Conservation (phyloP, 1,284 basidiomycete genomes). For the Laetiporus sulphureus region DNA sequence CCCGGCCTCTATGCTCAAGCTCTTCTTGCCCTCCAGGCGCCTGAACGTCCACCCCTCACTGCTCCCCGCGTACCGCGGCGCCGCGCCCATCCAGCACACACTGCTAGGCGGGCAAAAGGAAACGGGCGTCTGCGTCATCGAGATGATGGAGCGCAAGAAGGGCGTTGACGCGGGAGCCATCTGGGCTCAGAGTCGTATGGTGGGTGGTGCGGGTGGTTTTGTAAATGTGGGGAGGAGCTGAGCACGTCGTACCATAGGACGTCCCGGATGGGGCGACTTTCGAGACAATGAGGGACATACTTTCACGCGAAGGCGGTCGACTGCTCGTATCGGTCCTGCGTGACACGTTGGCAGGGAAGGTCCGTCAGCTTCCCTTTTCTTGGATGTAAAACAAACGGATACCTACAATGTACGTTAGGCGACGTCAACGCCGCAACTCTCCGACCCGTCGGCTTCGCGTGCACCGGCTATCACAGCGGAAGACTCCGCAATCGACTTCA, state of each 20-base stretch:
- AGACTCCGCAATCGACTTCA: slow-evolving; percentile 55
- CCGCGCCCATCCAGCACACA: slow-evolving; percentile 89
- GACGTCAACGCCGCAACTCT: slow-evolving; percentile 35
- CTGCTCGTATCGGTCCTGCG: slow-evolving; percentile 68
- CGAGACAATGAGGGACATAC: slow-evolving; percentile 43
- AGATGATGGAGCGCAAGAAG: slow-evolving; percentile 49
- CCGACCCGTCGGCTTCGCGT: slow-evolving; percentile 32
- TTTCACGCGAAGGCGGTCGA: slow-evolving; percentile 63
- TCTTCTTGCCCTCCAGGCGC: slow-evolving; percentile 57
- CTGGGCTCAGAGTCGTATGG: slow-evolving; percentile 41
- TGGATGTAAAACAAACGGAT: too few relatives aligned
- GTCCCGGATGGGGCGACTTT: slow-evolving; percentile 49
- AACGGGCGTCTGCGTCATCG: slow-evolving; percentile 68
- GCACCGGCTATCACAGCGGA: slow-evolving; percentile 59
- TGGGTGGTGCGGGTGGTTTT: slow-evolving; percentile 22
- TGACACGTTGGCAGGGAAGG: slow-evolving; percentile 50
- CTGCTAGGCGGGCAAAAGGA: slow-evolving; percentile 55
- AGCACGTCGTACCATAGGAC: slow-evolving; percentile 27
- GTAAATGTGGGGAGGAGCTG: background rate
- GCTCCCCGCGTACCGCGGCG: slow-evolving; percentile 84
- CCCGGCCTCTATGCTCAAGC: slow-evolving; percentile 55
- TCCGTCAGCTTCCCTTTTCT: slow-evolving; percentile 18
- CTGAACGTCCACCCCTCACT: slow-evolving; percentile 93
- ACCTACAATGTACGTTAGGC: slow-evolving; percentile 29
- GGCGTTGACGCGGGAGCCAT: slow-evolving; percentile 60